phyloP scores from a whole-genome alignment of 1,284 basidiomycete genomes.

The Ceratobasidium sp. region DNA sequence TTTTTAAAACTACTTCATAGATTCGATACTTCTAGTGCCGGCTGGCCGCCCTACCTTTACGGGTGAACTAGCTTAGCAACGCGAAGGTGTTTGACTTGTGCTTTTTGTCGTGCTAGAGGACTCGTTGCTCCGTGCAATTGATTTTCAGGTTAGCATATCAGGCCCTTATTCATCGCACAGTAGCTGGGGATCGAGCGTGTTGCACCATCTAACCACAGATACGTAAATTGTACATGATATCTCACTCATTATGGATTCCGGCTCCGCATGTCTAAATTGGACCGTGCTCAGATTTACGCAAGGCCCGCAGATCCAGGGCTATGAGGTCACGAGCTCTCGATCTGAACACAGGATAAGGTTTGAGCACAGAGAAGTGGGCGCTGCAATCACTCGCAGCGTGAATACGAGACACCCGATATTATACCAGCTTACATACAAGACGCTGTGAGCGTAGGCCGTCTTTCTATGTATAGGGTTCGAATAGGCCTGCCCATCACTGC shows the following conservation, averaged over 20 bases:
- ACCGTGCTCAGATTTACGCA: too few relatives aligned
- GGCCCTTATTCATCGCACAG: too few relatives aligned
- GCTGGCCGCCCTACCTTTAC: too few relatives aligned
- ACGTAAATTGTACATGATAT: slow-evolving; percentile 2
- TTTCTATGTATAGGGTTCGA: not conserved
- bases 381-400: not conserved
- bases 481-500: too few relatives aligned
- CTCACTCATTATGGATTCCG: not conserved
- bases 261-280: not conserved
- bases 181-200: not conserved
- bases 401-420: not conserved
- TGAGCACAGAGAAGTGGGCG: not conserved
- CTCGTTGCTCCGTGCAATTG: too few relatives aligned
- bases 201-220: too few relatives aligned
- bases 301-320: not conserved
- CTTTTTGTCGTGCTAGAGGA: too few relatives aligned
- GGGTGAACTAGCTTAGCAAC: too few relatives aligned
- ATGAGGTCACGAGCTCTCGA: not conserved
- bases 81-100: too few relatives aligned
- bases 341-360: not conserved
- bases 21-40: too few relatives aligned
- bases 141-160: too few relatives aligned
- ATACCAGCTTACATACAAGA: not conserved
- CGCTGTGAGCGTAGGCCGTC: not conserved
- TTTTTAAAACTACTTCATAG: too few relatives aligned